Evolutionary conservation across 495 filamentous ascomycete species (phyloP).

Genomic region (Neurospora sp.): DNA sequence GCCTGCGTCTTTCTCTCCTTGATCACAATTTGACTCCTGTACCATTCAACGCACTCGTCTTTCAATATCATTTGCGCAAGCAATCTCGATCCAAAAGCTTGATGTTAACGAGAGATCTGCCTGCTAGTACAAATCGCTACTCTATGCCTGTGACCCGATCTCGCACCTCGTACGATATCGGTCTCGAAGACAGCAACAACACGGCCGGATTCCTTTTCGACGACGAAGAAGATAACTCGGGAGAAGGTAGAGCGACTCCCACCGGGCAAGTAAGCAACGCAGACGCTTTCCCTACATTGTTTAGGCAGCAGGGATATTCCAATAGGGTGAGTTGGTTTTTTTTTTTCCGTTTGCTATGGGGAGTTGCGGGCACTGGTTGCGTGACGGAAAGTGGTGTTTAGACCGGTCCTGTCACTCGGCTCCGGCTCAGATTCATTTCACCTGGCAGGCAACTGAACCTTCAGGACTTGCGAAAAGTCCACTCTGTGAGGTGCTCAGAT

Average conservation of each 20-base stretch:
- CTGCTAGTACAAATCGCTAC: conserved; percentile 63
- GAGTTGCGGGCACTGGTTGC: not conserved
- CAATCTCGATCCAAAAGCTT: conserved; percentile 1
- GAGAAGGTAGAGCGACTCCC: conserved; percentile 47
- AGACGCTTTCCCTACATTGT: conserved; percentile 75
- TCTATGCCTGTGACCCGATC: conserved; percentile 76
- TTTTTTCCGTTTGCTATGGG: conserved; percentile 2
- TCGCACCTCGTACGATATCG: conserved; percentile 46
- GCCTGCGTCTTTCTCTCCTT: not conserved
- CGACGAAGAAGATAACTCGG: conserved; percentile 57
- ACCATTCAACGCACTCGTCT: not conserved
- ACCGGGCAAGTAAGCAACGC: conserved; percentile 46
- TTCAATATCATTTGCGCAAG: not conserved
- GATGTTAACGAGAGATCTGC: conserved; percentile 8
- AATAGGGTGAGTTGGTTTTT: conserved; percentile 51
- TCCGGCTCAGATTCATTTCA: not conserved
- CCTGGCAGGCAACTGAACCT: not conserved
- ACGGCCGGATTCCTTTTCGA: conserved; percentile 76
- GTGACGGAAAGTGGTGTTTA: not conserved
- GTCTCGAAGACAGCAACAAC: conserved; percentile 57
- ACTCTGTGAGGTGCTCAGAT: not conserved
- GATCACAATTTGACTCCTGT: not conserved
- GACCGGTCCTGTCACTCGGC: not conserved
- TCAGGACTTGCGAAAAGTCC: not conserved
- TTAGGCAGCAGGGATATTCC: conserved; percentile 57